These are phyloP conservation scores for Babesia caballi DNA, from an alignment of 169 alveolate species.

Conservation along the genomic window DNA sequence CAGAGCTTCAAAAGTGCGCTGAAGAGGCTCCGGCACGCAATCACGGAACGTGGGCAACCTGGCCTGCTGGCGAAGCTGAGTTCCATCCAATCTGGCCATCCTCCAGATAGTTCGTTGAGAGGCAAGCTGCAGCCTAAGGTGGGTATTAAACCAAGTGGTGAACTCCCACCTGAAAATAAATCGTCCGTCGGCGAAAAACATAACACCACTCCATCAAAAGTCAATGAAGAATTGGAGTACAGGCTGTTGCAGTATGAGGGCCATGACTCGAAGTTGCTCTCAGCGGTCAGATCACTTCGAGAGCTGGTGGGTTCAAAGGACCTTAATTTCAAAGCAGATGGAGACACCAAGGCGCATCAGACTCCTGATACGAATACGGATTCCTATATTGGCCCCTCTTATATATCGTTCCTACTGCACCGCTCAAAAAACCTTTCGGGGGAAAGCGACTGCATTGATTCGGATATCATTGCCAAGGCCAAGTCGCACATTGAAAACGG, in stretches of 20 bases:
- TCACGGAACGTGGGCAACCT: too few relatives aligned
- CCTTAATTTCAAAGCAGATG: background rate
- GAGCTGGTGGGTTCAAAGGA: background rate
- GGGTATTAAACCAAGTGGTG: too few relatives aligned
- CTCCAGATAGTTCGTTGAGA: too few relatives aligned
- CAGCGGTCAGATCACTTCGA: background rate
- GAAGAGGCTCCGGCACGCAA: too few relatives aligned
- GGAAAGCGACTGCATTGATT: background rate
- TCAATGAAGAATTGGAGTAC: conserved; percentile 26
- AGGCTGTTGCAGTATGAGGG: conserved; percentile 35
- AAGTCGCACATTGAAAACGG: background rate
- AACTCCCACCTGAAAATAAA: too few relatives aligned
- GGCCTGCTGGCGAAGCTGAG: too few relatives aligned
- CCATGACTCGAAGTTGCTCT: background rate
- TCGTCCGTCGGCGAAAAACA: too few relatives aligned
- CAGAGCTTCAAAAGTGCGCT: too few relatives aligned
- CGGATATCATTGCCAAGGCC: background rate
- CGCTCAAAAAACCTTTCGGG: background rate
- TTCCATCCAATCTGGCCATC: too few relatives aligned
- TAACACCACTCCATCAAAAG: too few relatives aligned
- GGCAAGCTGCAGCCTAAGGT: too few relatives aligned
- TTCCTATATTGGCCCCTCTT: background rate
- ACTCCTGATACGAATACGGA: background rate
- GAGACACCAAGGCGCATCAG: background rate
- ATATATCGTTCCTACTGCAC: conserved; percentile 13